These are phyloP conservation scores for Pseudopyricularia javanii DNA, from an alignment of 2,329 filamentous ascomycete genomes.

Conservation along the genomic window DNA sequence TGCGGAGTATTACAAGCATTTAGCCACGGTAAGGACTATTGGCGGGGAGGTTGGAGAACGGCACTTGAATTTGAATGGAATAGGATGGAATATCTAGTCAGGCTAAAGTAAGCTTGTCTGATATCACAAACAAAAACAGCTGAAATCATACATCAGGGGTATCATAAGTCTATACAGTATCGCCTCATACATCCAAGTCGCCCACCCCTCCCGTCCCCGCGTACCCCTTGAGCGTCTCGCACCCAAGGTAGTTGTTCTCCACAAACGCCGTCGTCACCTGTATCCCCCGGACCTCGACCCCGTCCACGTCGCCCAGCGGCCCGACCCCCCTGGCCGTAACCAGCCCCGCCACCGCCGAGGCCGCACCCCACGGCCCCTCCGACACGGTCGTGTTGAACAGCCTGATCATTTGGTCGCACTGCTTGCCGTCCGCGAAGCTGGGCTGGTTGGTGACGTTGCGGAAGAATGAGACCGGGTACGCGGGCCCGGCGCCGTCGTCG, in stretches of 20 bases:
- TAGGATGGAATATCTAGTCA: too few species aligned
- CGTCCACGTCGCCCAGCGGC: slow-evolving; percentile 9
- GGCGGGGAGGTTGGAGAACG: too few species aligned
- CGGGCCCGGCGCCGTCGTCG: slow-evolving; percentile 10
- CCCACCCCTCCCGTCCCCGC: slow-evolving; percentile 2
- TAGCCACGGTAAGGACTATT: too few species aligned
- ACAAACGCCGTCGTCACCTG: slow-evolving; percentile 19
- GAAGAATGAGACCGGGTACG: slow-evolving; percentile 28
- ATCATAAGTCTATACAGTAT: not conserved
- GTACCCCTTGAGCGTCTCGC: slow-evolving; percentile 15
- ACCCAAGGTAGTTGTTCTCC: slow-evolving; percentile 19
- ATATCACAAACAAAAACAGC: too few species aligned
- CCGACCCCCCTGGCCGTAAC: slow-evolving; percentile 11
- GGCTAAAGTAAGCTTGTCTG: too few species aligned
- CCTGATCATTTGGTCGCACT: slow-evolving; percentile 22
- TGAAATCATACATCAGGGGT: too few species aligned
- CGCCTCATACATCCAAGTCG: not conserved
- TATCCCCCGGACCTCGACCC: slow-evolving; percentile 13
- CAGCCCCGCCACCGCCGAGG: slow-evolving; percentile 12
- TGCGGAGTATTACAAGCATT: too few species aligned
- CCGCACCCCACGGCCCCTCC: slow-evolving; percentile 9
- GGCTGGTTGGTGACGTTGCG: slow-evolving; percentile 43
- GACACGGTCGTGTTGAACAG: slow-evolving; percentile 18
- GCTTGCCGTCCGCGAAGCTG: slow-evolving; percentile 35
- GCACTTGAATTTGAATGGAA: too few species aligned